These are phyloP conservation scores for Capronia coronata DNA, from an alignment of 2,329 filamentous ascomycete genomes.

Conservation along the genomic window DNA sequence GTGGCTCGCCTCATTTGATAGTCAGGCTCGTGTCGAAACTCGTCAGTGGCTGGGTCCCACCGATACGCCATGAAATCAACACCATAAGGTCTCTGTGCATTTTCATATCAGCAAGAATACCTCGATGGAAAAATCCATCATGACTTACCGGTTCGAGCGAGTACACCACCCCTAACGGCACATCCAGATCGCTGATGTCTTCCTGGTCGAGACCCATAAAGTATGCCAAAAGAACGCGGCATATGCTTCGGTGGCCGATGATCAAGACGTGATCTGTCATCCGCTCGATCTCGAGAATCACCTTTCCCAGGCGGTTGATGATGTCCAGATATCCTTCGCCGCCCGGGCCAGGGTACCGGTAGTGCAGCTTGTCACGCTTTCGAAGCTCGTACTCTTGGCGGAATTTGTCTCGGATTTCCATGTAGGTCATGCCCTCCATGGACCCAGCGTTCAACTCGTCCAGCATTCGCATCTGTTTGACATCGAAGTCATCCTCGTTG, in stretches of 20 bases:
- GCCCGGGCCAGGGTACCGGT: slow-evolving; percentile 91
- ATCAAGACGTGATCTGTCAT: slow-evolving; percentile 94
- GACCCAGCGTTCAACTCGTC: slow-evolving; percentile 90
- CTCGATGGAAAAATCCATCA: background rate
- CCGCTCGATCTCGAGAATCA: slow-evolving; percentile 94
- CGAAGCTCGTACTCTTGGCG: slow-evolving; percentile 77
- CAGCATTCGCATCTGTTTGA: slow-evolving; percentile 96
- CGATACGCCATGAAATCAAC: slow-evolving; percentile 94
- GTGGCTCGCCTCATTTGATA: slow-evolving; percentile 60
- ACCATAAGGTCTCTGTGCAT: slow-evolving; percentile 72
- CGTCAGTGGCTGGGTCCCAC: slow-evolving; percentile 70
- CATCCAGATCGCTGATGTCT: slow-evolving; percentile 88
- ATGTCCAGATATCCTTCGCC: slow-evolving; percentile 96
- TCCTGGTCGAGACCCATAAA: slow-evolving; percentile 88
- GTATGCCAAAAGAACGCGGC: slow-evolving; percentile 87
- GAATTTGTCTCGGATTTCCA: slow-evolving; percentile 73
- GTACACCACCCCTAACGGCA: slow-evolving; percentile 88
- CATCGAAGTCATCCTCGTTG: slow-evolving; percentile 90
- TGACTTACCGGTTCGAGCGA: slow-evolving; percentile 68
- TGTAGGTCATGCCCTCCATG: slow-evolving; percentile 93
- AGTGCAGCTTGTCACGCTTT: slow-evolving; percentile 80
- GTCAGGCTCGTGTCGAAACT: slow-evolving; percentile 79
- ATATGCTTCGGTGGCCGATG: slow-evolving; percentile 86
- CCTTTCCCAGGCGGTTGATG: slow-evolving; percentile 87
- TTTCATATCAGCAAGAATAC: slow-evolving; percentile 3